phyloP scores from a whole-genome alignment of 1,139 yeast genomes.

The Entelexis sorbosivorans region DNA sequence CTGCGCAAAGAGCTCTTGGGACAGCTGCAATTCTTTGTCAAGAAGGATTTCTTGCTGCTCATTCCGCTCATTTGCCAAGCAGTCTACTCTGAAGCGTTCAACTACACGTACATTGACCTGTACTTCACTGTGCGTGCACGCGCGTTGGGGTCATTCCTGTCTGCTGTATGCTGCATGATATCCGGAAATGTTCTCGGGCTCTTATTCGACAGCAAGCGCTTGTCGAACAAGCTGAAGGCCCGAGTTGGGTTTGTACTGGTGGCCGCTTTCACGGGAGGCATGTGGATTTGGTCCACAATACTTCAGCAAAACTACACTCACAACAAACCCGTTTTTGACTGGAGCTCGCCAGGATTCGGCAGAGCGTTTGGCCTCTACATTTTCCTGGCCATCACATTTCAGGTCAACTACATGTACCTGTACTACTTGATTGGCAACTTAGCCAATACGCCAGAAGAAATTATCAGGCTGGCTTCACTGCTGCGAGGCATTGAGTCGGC shows the following conservation, averaged over 20 bases:
- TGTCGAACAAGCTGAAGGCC: slow-evolving; percentile 11
- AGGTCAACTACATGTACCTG: slow-evolving; percentile 13
- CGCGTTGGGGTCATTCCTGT: slow-evolving; percentile 16
- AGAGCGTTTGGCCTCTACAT: slow-evolving; percentile 14
- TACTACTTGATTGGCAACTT: slow-evolving; percentile 16
- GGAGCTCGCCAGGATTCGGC: slow-evolving; percentile 18
- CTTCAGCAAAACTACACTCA: slow-evolving; percentile 12
- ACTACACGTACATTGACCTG: slow-evolving; percentile 14
- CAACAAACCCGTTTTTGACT: slow-evolving; percentile 13
- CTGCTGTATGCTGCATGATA: slow-evolving; percentile 15
- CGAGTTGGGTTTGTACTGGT: slow-evolving; percentile 8
- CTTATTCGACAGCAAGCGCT: slow-evolving; percentile 10
- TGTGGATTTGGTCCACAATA: slow-evolving; percentile 16
- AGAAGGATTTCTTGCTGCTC: slow-evolving; percentile 9
- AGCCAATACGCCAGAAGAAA: slow-evolving; percentile 13
- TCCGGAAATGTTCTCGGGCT: slow-evolving; percentile 12
- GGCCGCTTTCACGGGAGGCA: slow-evolving; percentile 11
- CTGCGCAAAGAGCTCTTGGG: slow-evolving; percentile 8
- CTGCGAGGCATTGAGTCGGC: slow-evolving; percentile 19
- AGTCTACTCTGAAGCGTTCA: slow-evolving; percentile 16
- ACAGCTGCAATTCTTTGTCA: slow-evolving; percentile 9
- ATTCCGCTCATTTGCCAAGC: slow-evolving; percentile 18
- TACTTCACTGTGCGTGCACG: slow-evolving; percentile 19
- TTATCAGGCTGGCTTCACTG: slow-evolving; percentile 14
- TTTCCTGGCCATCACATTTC: slow-evolving; percentile 8